Conservation (phyloP, 345 rosid species). For the Aethionema arabicum region DNA sequence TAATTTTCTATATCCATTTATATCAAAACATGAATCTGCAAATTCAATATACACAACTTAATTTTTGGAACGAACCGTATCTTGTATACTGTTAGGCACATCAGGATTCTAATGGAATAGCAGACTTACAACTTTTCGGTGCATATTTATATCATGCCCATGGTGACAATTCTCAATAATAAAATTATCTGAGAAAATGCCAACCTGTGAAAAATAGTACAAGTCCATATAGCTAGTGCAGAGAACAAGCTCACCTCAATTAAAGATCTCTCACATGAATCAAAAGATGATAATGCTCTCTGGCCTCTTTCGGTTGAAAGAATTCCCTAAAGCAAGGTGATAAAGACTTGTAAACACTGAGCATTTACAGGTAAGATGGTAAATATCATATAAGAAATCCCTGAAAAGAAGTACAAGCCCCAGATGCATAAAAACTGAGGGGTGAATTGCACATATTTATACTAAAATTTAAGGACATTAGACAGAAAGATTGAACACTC, state of each 20-base stretch:
- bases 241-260: conserved; percentile 57
- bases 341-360: conserved; percentile 8
- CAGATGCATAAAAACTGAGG: not conserved
- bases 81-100: conserved; percentile 4
- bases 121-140: not conserved
- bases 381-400: conserved; percentile 18
- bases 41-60: conserved; percentile 5
- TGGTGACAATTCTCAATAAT: conserved; percentile 9
- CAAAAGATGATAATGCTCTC: conserved; percentile 59
- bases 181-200: conserved; percentile 17
- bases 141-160: conserved; percentile 3
- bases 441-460: not conserved
- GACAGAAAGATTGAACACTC: conserved; percentile 6
- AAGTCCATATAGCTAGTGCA: conserved; percentile 28
- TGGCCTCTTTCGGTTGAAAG: conserved; percentile 94
- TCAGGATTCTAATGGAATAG: not conserved
- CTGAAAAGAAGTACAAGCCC: conserved; percentile 6
- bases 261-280: conserved; percentile 74
- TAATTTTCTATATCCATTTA: not conserved
- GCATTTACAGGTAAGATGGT: conserved; percentile 13
- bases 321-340: conserved; percentile 60
- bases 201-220: conserved; percentile 14
- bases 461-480: conserved; percentile 6
- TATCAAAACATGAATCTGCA: conserved; percentile 17
- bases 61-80: conserved; percentile 10